Evolutionary conservation across 2,329 filamentous ascomycete species (phyloP).

Genomic region (Fusarium domesticum): DNA sequence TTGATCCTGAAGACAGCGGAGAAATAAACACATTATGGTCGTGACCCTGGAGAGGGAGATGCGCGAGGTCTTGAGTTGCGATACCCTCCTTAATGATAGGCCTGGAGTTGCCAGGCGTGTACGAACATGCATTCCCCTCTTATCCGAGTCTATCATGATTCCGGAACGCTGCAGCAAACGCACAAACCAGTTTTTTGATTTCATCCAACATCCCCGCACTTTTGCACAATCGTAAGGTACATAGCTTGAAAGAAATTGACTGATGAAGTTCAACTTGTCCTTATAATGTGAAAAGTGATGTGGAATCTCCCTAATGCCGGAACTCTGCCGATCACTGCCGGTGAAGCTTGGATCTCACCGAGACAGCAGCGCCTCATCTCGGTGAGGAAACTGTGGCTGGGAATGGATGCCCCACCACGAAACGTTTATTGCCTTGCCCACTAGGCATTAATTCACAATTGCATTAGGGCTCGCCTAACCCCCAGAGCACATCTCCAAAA

Average conservation of each 20-base stretch:
- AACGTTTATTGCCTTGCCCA: constrained; percentile 16
- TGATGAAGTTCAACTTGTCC: constrained; percentile 12
- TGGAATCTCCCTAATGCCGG: background rate
- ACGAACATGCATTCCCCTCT: constrained; percentile 28
- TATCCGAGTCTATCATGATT: constrained; percentile 22
- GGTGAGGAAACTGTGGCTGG: constrained; percentile 8
- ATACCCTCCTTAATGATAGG: constrained; percentile 33
- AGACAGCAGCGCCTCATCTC: constrained; percentile 12
- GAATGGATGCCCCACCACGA: constrained; percentile 3
- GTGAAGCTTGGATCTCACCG: constrained; percentile 4
- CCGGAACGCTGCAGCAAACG: constrained; percentile 13
- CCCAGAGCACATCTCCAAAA: constrained; percentile 28
- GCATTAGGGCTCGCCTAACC: constrained; percentile 35
- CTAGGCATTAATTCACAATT: constrained; percentile 26
- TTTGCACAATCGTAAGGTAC: constrained; percentile 20
- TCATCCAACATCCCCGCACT: constrained; percentile 23
- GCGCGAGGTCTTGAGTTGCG: constrained; percentile 24
- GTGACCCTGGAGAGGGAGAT: constrained; percentile 16
- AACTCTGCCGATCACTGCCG: constrained; percentile 15
- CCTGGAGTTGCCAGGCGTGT: constrained; percentile 27
- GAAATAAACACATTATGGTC: constrained; percentile 14
- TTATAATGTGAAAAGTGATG: no score
- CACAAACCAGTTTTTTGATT: constrained; percentile 15
- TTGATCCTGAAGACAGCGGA: constrained; percentile 56
- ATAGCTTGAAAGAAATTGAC: constrained; percentile 24